phyloP scores from a whole-genome alignment of 2,329 filamentous ascomycete species.

The Aspergillus chevalieri region DNA sequence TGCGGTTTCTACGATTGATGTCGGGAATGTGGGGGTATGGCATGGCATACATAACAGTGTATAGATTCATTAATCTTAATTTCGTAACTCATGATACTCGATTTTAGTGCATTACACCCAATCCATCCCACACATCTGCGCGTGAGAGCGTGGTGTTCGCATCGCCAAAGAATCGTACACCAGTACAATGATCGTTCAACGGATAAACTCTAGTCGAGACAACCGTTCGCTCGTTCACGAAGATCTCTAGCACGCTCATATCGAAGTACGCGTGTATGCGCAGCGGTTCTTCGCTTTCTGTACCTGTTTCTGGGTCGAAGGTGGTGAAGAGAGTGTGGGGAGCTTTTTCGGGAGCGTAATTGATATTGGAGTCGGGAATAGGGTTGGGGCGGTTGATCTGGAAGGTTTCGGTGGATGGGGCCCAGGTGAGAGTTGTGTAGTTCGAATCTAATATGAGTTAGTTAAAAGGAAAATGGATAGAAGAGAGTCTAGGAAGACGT shows the following conservation, averaged over 20 bases:
- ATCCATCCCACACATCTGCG: slow-evolving; percentile 21
- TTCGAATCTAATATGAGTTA: background rate
- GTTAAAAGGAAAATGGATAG: background rate
- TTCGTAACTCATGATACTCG: background rate
- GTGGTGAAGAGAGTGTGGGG: slow-evolving; percentile 45
- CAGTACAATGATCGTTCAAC: slow-evolving; percentile 7
- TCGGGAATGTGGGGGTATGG: background rate
- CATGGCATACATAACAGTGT: background rate
- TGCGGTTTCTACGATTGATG: no score
- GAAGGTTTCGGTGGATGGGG: slow-evolving; percentile 35
- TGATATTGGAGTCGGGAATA: slow-evolving; percentile 23
- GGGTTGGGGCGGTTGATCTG: slow-evolving; percentile 30
- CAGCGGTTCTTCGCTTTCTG: slow-evolving; percentile 29
- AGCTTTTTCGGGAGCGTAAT: slow-evolving; percentile 30
- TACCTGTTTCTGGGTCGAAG: slow-evolving; percentile 2
- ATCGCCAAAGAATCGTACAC: slow-evolving; percentile 20
- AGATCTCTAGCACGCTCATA: slow-evolving; percentile 41
- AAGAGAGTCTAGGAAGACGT: background rate
- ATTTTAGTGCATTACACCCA: slow-evolving; percentile 2
- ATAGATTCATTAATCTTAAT: slow-evolving; percentile 8
- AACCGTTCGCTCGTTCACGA: slow-evolving; percentile 40
- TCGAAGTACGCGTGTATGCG: slow-evolving; percentile 41
- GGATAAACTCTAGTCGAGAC: slow-evolving; percentile 37
- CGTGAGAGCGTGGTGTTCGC: slow-evolving; percentile 7
- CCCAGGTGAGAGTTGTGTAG: slow-evolving; percentile 22